phyloP scores from a whole-genome alignment of 202 grass and related monocot genomes.

The Setaria viridis region DNA sequence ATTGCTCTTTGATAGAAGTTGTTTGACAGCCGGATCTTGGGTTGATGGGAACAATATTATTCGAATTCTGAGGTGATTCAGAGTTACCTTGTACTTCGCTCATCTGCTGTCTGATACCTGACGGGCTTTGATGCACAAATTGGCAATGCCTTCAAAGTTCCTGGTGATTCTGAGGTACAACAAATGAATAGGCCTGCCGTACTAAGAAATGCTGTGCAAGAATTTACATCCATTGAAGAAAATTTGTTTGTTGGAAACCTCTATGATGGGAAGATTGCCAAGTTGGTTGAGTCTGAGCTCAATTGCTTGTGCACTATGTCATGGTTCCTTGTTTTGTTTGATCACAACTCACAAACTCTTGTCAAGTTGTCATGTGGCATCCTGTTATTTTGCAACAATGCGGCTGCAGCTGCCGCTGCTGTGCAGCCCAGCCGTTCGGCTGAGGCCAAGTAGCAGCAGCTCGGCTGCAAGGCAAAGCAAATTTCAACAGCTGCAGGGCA shows the following conservation, averaged over 20 bases:
- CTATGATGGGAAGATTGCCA: neutral
- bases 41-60: neutral
- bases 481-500: too few relatives aligned
- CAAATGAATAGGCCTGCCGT: constrained; percentile 6
- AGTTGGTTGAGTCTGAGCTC: neutral
- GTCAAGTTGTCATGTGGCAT: neutral
- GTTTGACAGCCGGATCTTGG: neutral
- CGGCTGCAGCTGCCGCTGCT: too few relatives aligned
- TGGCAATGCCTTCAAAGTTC: neutral
- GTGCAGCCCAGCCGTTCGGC: too few relatives aligned
- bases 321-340: neutral
- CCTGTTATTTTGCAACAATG: neutral
- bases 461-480: too few relatives aligned
- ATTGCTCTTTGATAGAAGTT: neutral
- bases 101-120: neutral
- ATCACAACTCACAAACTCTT: neutral
- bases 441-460: too few relatives aligned
- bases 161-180: constrained; percentile 13
- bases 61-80: neutral
- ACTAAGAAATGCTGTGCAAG: neutral
- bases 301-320: neutral
- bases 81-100: constrained; percentile 3
- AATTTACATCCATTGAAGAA: neutral
- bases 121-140: neutral
- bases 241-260: neutral